Conservation (phyloP, 805 yeast species). For the Huiozyma naganishii region DNA sequence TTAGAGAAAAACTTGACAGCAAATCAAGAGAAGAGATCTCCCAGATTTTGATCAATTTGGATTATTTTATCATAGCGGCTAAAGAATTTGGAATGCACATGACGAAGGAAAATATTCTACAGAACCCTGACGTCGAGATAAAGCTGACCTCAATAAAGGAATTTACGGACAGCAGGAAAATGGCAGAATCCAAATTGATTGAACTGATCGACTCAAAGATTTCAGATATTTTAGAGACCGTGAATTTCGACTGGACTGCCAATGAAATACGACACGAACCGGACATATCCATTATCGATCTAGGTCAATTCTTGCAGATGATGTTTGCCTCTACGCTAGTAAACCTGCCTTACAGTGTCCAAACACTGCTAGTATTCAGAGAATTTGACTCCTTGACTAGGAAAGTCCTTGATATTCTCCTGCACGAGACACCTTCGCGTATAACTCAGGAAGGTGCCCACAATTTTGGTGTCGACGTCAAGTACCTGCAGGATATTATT, state of each 20-base stretch:
- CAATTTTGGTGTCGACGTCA: constrained; percentile 72
- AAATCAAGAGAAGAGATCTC: constrained; percentile 82
- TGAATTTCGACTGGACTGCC: constrained; percentile 78
- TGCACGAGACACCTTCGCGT: constrained; percentile 37
- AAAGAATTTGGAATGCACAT: constrained; percentile 43
- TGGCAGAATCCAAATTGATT: constrained; percentile 73
- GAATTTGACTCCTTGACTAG: constrained; percentile 79
- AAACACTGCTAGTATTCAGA: constrained; percentile 70
- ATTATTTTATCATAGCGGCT: constrained; percentile 71
- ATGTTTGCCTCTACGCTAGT: constrained; percentile 78
- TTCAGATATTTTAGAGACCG: constrained; percentile 68
- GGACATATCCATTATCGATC: constrained; percentile 64
- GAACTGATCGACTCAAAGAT: constrained; percentile 74
- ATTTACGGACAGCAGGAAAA: constrained; percentile 49
- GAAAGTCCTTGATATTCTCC: constrained; percentile 51
- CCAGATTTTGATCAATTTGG: constrained; percentile 80
- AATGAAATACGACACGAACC: constrained; percentile 45
- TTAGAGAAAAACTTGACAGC: constrained; percentile 50
- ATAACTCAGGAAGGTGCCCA: constrained; percentile 51
- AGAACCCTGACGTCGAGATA: constrained; percentile 32
- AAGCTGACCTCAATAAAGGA: constrained; percentile 42
- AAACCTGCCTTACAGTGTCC: constrained; percentile 66
- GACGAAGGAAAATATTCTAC: constrained; percentile 28
- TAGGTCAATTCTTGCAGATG: constrained; percentile 75
- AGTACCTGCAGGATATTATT: constrained; percentile 53